Base-by-base conservation (phyloP, 2,329 filamentous ascomycete species). In the Bipolaris zeicola region DNA sequence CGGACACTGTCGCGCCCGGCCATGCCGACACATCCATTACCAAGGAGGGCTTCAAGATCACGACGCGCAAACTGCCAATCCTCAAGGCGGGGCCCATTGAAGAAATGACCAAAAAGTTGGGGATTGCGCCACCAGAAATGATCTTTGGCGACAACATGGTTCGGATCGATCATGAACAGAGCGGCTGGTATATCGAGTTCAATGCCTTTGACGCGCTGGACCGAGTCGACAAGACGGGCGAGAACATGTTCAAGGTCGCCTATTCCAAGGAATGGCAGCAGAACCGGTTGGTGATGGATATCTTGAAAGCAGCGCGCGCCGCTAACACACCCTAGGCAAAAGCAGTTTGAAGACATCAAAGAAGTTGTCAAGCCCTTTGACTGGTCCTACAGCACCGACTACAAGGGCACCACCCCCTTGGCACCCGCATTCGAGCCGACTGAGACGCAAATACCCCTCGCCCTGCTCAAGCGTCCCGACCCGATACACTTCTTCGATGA, bases 401-500 rank as follows among this genome's bases (percentile, higher is more conserved):
- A 96, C 77, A 84, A 83, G 54, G 95, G 95, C 48, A 91, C 89
- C 3, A 78, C 89, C 8, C 69, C 70, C 4, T 52, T 60, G 6
- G 55, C 67, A 10, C 73, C 72, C 5, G 63, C 70, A 14, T 82
- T 85, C 55, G 47, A 78, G 52, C 68, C 78, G 16, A 79, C 79
- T 20, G 75, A 78, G n/a, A 78, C 78, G 16, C 77, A 83, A 52
- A 95, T 99, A 60, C 93, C 95, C 4, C 83, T 96, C 54, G 91
- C 94, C 67, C 84, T 98, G 39, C 84, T 99, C 48, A 92, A 89
- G 74, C 86, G 91, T 31, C 90, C 91, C 13, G 95, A 99, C 74
- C 95, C 95, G 0, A 99, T 99, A 63, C 80, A 96, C 5, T 97
- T 98, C 82, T 96, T 96, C 74, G 94, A 98, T 78, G 92, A 98